These are phyloP conservation scores for Capsicum pubescens DNA, from an alignment of 257 asterid genomes.

Conservation along the genomic window DNA sequence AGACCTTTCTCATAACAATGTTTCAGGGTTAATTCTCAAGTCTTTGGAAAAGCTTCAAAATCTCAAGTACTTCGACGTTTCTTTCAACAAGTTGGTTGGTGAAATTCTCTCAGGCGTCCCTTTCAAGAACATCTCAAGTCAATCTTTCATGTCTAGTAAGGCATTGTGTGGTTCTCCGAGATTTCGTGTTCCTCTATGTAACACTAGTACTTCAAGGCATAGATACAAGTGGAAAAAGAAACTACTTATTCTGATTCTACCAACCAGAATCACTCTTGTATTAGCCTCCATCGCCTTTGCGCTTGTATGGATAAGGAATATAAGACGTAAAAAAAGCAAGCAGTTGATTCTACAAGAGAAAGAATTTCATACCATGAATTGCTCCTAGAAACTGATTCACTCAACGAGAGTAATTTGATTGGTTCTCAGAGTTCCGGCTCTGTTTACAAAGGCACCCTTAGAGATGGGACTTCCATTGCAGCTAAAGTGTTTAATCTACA, in stretches of 20 bases:
- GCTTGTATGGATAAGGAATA: background rate
- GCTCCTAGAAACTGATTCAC: background rate
- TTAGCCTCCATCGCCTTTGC: background rate
- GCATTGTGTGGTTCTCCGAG: background rate
- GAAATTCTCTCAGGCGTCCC: background rate
- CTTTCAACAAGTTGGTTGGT: background rate
- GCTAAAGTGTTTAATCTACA: background rate
- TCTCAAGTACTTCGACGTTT: background rate
- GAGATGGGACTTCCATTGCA: background rate
- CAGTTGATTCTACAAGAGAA: background rate
- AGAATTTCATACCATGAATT: no score
- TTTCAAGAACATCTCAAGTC: background rate
- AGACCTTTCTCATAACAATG: conserved; percentile 3
- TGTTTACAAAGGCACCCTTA: background rate
- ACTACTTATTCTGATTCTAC: background rate
- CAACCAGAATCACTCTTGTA: background rate
- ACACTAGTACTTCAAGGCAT: background rate
- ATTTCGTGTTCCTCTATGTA: background rate
- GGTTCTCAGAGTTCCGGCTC: background rate
- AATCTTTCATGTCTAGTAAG: background rate
- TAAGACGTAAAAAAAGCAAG: background rate
- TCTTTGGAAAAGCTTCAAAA: background rate
- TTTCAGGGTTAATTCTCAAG: background rate
- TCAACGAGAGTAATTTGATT: background rate
- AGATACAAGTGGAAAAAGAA: background rate